Base-by-base conservation (phyloP, 331 rosid genomes). In the Pyrus hybrid region DNA sequence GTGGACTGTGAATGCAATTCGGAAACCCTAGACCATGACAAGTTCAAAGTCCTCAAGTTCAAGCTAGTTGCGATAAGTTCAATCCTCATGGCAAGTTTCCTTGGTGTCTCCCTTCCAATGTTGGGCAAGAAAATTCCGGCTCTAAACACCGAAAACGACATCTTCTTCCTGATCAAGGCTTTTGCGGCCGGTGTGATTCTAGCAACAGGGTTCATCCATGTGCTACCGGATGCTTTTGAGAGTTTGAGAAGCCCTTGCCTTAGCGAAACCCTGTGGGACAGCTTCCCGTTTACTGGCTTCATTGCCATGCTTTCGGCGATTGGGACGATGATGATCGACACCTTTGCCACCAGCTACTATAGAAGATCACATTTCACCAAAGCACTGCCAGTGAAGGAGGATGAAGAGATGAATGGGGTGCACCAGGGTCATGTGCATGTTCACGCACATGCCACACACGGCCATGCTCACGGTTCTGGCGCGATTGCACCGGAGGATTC, bases 251-350 rank as follows among this genome's bases (percentile, higher is more conserved):
- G 72, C 79, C 76, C 79, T 22, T 74, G 83, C 79, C 79, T 73
- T 21, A 47, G 70, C n/a, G 41, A 57, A 51, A 69, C 13, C 5
- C 76, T 67, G 23, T 80, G 83, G 83, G 72, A 67, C 25, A 17
- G 66, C 29, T 80, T 80, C 76, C 79, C 83, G 14, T 80, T 80
- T 5, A 32, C 83, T 0, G 85, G 85, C 26, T 78, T 82, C 63
- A 70, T 78, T 4, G 85, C 85, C 13, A 82, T 82, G 85, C 5
- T 74, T 61, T 68, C 85, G 2, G 85, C 85, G 0, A 70, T 74
- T 32, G 85, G 70, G 35, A 83, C 87, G 18, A 41, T 83, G 81
- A 72, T 79, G 87, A 67, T 83, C 32, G 87, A 83, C 54, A 70
- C 84, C 16, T 71, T 80, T 25, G 82, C 82, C 7, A 83, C 84